A percentile compares a stretch with the other conserved stretches of the same genome.
Conservation (phyloP, 2,329 filamentous ascomycete species). For the Aspergillus fumigatus region DNA sequence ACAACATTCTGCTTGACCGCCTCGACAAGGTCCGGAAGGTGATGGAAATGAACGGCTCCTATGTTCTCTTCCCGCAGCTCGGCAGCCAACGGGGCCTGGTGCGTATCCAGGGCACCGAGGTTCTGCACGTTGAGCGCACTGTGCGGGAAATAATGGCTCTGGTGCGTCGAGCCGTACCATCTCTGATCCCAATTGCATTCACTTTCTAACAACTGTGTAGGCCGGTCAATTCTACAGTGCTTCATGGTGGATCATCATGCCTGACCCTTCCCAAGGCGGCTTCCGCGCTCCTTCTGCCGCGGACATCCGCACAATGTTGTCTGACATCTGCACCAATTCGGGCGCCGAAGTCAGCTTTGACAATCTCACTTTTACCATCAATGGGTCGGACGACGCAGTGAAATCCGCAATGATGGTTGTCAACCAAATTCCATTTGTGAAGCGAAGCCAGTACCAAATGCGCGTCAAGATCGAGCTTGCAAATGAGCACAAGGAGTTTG, state of each 20-base stretch:
- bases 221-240: conserved; percentile 97
- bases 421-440: conserved; percentile 83
- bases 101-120: conserved; percentile 87
- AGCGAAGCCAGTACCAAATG: conserved; percentile 84
- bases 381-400: conserved; percentile 92
- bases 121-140: conserved; percentile 89
- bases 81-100: conserved; percentile 81
- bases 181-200: neutral
- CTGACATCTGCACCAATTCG: conserved; percentile 93
- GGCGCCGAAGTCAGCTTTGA: conserved; percentile 94
- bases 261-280: conserved; percentile 58
- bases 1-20: conserved; percentile 84
- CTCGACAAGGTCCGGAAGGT: conserved; percentile 97
- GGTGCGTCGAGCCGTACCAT: conserved; percentile 49
- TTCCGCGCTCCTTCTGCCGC: conserved; percentile 57
- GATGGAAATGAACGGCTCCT: conserved; percentile 92
- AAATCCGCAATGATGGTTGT: conserved; percentile 94
- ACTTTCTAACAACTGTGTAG: conserved; percentile 39
- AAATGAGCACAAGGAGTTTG: conserved; percentile 99
- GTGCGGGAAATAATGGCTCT: conserved; percentile 94
- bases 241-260: conserved; percentile 87
- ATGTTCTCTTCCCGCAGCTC: conserved; percentile 84
- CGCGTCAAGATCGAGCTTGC: conserved; percentile 97
- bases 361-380: conserved; percentile 88
- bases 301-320: conserved; percentile 84